phyloP scores from a whole-genome alignment of 2,329 filamentous ascomycete species.

The Chaetomiaceae sp. region DNA sequence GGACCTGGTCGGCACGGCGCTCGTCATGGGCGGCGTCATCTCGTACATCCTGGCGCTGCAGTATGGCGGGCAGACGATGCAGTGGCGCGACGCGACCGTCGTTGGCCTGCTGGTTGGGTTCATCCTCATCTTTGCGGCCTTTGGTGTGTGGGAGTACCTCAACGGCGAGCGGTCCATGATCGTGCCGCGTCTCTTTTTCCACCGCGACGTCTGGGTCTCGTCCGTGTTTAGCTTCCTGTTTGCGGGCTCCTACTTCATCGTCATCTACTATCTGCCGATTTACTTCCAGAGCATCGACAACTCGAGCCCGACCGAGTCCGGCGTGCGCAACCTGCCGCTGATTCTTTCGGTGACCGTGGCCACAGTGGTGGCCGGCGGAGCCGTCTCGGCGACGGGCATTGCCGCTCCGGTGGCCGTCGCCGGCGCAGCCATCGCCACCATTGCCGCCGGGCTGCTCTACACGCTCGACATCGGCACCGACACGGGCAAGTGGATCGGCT shows the following conservation, averaged over 20 bases:
- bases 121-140: slow-evolving; percentile 25
- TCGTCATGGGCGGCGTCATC: slow-evolving; percentile 38
- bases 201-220: slow-evolving; percentile 31
- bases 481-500: slow-evolving; percentile 41
- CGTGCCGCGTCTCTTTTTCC: slow-evolving; percentile 31
- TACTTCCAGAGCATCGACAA: slow-evolving; percentile 40
- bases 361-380: slow-evolving; percentile 30
- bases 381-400: slow-evolving; percentile 30
- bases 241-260: slow-evolving; percentile 34
- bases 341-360: slow-evolving; percentile 34
- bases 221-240: slow-evolving; percentile 34
- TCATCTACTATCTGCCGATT: slow-evolving; percentile 38
- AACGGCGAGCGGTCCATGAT: slow-evolving; percentile 38
- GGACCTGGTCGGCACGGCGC: slow-evolving; percentile 36
- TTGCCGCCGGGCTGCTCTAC: slow-evolving; percentile 36
- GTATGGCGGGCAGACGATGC: slow-evolving; percentile 38
- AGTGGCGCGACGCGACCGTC: slow-evolving; percentile 35
- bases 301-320: slow-evolving; percentile 31
- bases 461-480: slow-evolving; percentile 32
- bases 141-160: slow-evolving; percentile 33
- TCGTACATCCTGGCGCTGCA: slow-evolving; percentile 42
- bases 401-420: slow-evolving; percentile 36
- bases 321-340: slow-evolving; percentile 37
- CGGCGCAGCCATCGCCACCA: slow-evolving; percentile 34
- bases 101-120: slow-evolving; percentile 37